These are phyloP conservation scores for Globisporangium nunn DNA, from an alignment of 352 stramenopile genomes.

Conservation along the genomic window DNA sequence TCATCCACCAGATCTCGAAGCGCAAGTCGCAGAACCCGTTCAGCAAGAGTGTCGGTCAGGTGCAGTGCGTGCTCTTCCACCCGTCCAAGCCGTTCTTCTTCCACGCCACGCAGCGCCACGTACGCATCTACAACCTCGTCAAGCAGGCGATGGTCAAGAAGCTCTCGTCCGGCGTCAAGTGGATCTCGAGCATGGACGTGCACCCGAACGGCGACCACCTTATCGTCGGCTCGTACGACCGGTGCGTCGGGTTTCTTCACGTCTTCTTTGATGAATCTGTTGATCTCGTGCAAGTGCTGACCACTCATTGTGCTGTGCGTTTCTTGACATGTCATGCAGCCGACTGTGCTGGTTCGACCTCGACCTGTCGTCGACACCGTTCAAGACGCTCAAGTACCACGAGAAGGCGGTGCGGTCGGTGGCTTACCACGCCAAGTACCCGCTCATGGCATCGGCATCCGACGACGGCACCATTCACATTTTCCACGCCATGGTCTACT, in stretches of 20 bases:
- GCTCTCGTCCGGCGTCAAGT: slow-evolving; percentile 96
- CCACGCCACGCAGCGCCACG: slow-evolving; percentile 97
- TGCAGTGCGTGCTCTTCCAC: slow-evolving; percentile 97
- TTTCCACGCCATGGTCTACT: slow-evolving; percentile 99
- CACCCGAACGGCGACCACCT: slow-evolving; percentile 99
- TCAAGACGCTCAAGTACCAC: slow-evolving; percentile 99
- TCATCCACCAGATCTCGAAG: slow-evolving; percentile 99
- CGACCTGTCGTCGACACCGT: slow-evolving; percentile 95
- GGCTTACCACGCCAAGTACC: slow-evolving; percentile 94
- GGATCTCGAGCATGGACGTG: slow-evolving; percentile 98
- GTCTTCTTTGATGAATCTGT: neutral
- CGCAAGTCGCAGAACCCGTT: slow-evolving; percentile 96
- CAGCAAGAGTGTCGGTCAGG: slow-evolving; percentile 89
- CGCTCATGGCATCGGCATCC: slow-evolving; percentile 97
- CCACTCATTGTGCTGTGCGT: slow-evolving; percentile 1
- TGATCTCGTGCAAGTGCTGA: too few relatives aligned
- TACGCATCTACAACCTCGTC: slow-evolving; percentile 98
- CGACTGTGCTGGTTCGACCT: slow-evolving; percentile 99
- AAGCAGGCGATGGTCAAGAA: slow-evolving; percentile 98
- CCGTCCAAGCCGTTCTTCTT: slow-evolving; percentile 99
- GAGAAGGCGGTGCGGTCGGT: slow-evolving; percentile 94
- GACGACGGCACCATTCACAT: slow-evolving; percentile 99
- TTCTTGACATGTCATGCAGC: slow-evolving; percentile 8
- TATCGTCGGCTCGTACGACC: slow-evolving; percentile 97
- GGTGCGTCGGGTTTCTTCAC: slow-evolving; percentile 23